Percentiles rank a stretch among this genome's conserved stretches.
These are phyloP conservation scores for Tuber melanosporum DNA, from an alignment of 495 filamentous ascomycete species.

Conservation along the genomic window DNA sequence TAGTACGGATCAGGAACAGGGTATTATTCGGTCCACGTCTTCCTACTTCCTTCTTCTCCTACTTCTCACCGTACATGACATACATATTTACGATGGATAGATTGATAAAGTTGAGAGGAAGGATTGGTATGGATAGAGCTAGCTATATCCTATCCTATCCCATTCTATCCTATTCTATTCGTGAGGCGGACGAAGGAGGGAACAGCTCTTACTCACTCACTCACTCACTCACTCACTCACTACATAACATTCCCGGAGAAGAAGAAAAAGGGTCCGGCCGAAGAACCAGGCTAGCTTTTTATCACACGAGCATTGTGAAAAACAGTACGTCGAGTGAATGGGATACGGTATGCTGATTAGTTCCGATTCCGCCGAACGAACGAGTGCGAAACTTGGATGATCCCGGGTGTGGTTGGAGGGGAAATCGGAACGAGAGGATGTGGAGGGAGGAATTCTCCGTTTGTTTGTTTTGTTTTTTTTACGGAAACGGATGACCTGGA, in stretches of 20 bases:
- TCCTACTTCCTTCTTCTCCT: neutral
- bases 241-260: too few relatives aligned
- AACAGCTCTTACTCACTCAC: too few relatives aligned
- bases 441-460: neutral
- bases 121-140: neutral
- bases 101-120: neutral
- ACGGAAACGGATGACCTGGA: neutral
- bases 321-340: neutral
- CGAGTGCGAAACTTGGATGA: neutral
- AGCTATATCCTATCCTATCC: neutral
- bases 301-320: neutral
- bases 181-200: neutral
- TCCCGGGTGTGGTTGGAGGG: neutral
- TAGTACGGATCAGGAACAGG: neutral
- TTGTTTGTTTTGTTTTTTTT: neutral
- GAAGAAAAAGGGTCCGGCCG: neutral
- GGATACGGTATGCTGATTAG: too few relatives aligned
- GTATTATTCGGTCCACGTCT: constrained; percentile 1
- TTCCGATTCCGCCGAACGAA: too few relatives aligned
- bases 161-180: neutral
- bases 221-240: too few relatives aligned
- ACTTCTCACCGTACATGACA: neutral
- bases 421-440: too few relatives aligned
- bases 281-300: neutral
- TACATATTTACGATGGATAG: neutral